A percentile compares a stretch with the other conserved stretches of the same genome.
Conservation (phyloP, 1,139 yeast genomes). For the Blastobotrys raffinosifermentans region DNA sequence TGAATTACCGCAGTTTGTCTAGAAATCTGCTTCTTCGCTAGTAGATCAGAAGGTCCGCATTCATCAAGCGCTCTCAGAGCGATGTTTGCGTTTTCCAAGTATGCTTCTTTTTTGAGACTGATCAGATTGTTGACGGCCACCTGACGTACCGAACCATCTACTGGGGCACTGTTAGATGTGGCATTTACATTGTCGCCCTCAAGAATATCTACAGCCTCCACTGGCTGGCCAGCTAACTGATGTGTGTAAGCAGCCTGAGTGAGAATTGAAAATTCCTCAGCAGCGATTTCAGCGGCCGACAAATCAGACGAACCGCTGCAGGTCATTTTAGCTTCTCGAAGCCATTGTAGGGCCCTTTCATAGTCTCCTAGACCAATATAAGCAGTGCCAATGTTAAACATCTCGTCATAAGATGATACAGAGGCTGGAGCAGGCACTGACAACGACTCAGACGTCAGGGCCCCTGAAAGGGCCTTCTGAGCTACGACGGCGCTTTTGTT, state of each 20-base stretch:
- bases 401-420: constrained; percentile 45
- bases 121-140: constrained; percentile 22
- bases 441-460: constrained; percentile 2
- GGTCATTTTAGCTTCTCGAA: constrained; percentile 46
- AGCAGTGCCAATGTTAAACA: constrained; percentile 65
- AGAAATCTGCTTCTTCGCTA: constrained; percentile 15
- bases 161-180: too few species aligned
- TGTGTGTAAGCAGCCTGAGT: constrained; percentile 66
- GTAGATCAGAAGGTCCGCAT: constrained; percentile 13
- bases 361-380: constrained; percentile 43
- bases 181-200: constrained; percentile 18
- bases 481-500: constrained; percentile 67
- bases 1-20: constrained; percentile 21
- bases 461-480: constrained; percentile 33
- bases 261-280: constrained; percentile 51
- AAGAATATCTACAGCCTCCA: constrained; percentile 42
- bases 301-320: constrained; percentile 40
- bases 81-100: constrained; percentile 12
- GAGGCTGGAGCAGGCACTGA: constrained; percentile 13
- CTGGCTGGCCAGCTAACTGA: constrained; percentile 42
- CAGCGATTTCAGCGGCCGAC: constrained; percentile 36
- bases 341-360: constrained; percentile 40
- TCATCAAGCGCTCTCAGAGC: constrained; percentile 23
- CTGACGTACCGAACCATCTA: constrained; percentile 11
- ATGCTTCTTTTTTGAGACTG: constrained; percentile 13